Base-by-base conservation (phyloP, 2,329 filamentous ascomycete genomes). In the Calonectria crousiana region DNA sequence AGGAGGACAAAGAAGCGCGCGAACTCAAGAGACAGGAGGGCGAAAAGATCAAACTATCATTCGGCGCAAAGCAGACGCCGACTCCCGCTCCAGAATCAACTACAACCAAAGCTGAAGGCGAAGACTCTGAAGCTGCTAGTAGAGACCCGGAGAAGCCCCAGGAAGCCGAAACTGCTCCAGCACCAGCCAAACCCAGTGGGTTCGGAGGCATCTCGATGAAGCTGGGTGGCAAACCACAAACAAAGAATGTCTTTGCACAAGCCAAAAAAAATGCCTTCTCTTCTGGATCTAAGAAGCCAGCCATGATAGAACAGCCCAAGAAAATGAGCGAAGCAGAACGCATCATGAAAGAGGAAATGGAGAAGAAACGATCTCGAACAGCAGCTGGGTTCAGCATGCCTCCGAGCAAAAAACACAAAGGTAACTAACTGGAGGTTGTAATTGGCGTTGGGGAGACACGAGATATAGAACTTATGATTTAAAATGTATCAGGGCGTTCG, bases 301-400 rank as follows among this genome's bases (percentile, higher is more conserved):
- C 86, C 38, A 89, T 88, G 14, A 85, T 90, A 4, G 91, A 92
- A 75, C 90, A 90, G 69, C 92, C 92, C 2, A 95, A 94, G 88
- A 97, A 94, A 80, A 96, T 98, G 90, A 96, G 94, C 80, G 95
- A 97, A 82, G 93, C 93, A 4, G 95, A 96, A 85, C 90, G 93
- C 68, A 97, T 97, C 80, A 98, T 98, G 95, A 95, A 93, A 84
- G 93, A 94, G 79, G 94, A 96, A 81, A 89, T 95, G 84, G 93
- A 95, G 79, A 88, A 90, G 76, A 95, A 95, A 82, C 88, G 93
- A 70, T 84, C 88, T 41, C 87, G 91, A 62, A 89, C 88, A 13
- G 82, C 82, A 5, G 84, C 83, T 1, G 88, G 88, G 0, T 87
- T 87, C 67, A 85, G 85, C 23, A 88, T 87, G 60, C 83, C 86